Percentiles rank a stretch among this genome's conserved stretches.
phyloP scores from a whole-genome alignment of 345 rosid genomes.

The Hirschfeldia incana region DNA sequence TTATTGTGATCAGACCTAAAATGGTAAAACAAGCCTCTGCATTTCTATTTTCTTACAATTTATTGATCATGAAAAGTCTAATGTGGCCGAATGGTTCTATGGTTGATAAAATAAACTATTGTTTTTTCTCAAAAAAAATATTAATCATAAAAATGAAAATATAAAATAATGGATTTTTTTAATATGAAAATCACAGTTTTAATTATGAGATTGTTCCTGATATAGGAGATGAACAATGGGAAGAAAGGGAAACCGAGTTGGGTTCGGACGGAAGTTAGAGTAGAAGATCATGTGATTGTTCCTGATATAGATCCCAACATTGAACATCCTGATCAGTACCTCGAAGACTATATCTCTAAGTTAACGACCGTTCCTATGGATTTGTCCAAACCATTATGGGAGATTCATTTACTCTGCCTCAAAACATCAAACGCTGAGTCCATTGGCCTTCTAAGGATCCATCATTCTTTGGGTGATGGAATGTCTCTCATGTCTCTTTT shows the following conservation, averaged over 20 bases:
- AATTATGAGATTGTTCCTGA: background rate
- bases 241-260: slow-evolving; percentile 56
- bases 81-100: background rate
- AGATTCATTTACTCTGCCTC: slow-evolving; percentile 60
- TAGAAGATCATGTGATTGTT: slow-evolving; percentile 39
- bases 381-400: slow-evolving; percentile 65
- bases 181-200: too few relatives aligned
- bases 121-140: background rate
- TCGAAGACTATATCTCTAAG: slow-evolving; percentile 69
- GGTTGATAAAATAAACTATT: background rate
- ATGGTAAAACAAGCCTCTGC: background rate
- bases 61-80: background rate
- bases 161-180: background rate
- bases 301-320: slow-evolving; percentile 46
- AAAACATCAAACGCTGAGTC: slow-evolving; percentile 70
- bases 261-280: slow-evolving; percentile 51
- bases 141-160: background rate
- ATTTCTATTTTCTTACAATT: background rate
- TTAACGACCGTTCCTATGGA: slow-evolving; percentile 56
- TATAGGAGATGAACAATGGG: slow-evolving; percentile 32
- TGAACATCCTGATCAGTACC: slow-evolving; percentile 52
- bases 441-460: slow-evolving; percentile 42
- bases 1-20: slow-evolving; percentile 2
- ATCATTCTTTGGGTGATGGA: slow-evolving; percentile 48
- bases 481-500: background rate